A percentile compares a stretch with the other conserved stretches of the same genome.
Conservation (phyloP, 768 basidiomycete genomes). For the Tulasnella sp. region DNA sequence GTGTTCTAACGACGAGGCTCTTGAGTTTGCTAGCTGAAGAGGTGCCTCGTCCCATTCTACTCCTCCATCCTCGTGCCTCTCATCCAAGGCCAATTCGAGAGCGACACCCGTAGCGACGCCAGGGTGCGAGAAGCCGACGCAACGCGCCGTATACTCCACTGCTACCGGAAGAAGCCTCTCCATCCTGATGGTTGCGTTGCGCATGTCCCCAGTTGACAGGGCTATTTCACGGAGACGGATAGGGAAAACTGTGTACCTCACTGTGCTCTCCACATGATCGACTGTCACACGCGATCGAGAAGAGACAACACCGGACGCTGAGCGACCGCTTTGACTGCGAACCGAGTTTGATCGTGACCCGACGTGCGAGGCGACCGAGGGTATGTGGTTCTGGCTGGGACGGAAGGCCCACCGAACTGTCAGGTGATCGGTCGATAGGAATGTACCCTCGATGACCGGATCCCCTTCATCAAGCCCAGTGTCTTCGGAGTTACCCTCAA, state of each 20-base stretch:
- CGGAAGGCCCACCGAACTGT: background rate
- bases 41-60: background rate
- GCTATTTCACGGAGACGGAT: background rate
- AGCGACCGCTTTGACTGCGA: background rate
- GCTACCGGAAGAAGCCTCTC: slow-evolving; percentile 2
- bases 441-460: slow-evolving; percentile 7
- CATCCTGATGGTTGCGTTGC: background rate
- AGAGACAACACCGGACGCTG: background rate
- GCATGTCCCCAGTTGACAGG: background rate
- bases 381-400: background rate
- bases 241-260: slow-evolving; percentile 3
- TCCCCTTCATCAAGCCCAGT: background rate
- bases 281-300: background rate
- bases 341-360: background rate
- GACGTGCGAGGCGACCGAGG: no score
- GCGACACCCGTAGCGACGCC: slow-evolving; percentile 4
- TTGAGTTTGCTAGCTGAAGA: no score
- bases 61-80: background rate
- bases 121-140: slow-evolving; percentile 6
- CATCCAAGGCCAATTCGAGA: background rate
- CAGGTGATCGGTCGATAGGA: slow-evolving; percentile 1
- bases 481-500: background rate
- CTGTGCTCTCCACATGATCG: background rate
- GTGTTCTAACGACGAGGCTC: no score
- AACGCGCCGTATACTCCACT: slow-evolving; percentile 6